Evolutionary conservation across 73 alveolate genomes (phyloP).

Genomic region (Breviolum minutum): DNA sequence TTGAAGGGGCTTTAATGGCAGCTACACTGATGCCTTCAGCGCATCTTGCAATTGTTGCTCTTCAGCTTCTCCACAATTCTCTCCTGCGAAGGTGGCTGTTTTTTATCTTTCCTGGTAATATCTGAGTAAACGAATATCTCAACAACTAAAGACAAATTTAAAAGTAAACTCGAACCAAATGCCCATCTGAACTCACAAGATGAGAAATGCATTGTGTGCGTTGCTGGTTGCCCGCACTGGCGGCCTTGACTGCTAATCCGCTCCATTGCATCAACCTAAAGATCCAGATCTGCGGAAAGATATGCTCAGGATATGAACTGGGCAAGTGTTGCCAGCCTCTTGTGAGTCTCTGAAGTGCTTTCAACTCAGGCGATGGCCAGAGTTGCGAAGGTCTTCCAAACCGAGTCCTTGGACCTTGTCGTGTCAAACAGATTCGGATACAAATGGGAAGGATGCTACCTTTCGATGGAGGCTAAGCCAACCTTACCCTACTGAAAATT

Average conservation of each 20-base stretch:
- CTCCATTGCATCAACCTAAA: constrained; percentile 18
- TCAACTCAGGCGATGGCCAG: not conserved
- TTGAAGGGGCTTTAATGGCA: too few relatives aligned
- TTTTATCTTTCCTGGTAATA: not conserved
- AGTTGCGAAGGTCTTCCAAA: not conserved
- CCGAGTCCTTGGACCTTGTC: constrained; percentile 5
- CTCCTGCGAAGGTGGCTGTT: not conserved
- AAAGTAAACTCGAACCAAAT: too few relatives aligned
- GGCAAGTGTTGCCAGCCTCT: too few relatives aligned
- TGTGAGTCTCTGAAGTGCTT: not conserved
- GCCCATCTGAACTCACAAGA: too few relatives aligned
- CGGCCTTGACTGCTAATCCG: constrained; percentile 25
- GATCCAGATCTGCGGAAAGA: not conserved
- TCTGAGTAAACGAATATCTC: too few relatives aligned
- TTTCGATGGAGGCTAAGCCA: too few relatives aligned
- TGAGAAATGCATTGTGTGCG: not conserved
- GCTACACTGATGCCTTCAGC: not conserved
- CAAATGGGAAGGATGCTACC: too few relatives aligned
- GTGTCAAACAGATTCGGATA: too few relatives aligned
- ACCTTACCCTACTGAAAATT: too few relatives aligned
- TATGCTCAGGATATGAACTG: not conserved
- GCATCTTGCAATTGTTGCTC: constrained; percentile 32
- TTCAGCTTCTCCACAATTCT: constrained; percentile 14
- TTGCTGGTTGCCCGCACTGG: not conserved
- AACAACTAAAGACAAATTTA: too few relatives aligned